Evolutionary conservation across 2,329 filamentous ascomycete genomes (phyloP).

Genomic region (Fusarium fujikuroi): DNA sequence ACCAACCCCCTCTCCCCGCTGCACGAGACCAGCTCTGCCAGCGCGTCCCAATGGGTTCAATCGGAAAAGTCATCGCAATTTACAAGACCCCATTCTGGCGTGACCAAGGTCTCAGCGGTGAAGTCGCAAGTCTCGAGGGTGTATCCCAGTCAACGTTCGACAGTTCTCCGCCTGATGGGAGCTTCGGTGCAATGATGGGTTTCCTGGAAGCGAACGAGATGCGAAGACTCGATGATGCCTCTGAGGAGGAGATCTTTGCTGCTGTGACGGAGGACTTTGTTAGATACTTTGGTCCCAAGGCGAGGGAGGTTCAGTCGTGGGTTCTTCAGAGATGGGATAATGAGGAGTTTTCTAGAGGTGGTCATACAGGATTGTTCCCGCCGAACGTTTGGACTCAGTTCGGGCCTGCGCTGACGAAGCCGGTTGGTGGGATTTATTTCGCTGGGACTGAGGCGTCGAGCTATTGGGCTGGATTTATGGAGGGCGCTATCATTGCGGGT

Average conservation of each 20-base stretch:
- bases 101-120: neutral
- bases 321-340: neutral
- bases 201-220: neutral
- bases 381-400: neutral
- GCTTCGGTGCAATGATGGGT: neutral
- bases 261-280: neutral
- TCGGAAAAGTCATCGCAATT: neutral
- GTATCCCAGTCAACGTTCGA: neutral
- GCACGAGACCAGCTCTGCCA: neutral
- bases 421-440: neutral
- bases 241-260: neutral
- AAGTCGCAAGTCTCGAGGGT: neutral
- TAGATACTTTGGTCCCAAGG: neutral
- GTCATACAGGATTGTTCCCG: neutral
- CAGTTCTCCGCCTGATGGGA: neutral
- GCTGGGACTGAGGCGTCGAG: neutral
- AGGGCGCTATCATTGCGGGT: neutral
- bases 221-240: neutral
- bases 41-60: neutral
- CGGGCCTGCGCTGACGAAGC: neutral
- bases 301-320: neutral
- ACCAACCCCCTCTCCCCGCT: accelerated
- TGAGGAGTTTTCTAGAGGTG: neutral
- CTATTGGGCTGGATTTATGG: neutral
- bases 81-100: neutral